Conservation (phyloP, 176 grass and related monocot species). For the Triticum turgidum region DNA sequence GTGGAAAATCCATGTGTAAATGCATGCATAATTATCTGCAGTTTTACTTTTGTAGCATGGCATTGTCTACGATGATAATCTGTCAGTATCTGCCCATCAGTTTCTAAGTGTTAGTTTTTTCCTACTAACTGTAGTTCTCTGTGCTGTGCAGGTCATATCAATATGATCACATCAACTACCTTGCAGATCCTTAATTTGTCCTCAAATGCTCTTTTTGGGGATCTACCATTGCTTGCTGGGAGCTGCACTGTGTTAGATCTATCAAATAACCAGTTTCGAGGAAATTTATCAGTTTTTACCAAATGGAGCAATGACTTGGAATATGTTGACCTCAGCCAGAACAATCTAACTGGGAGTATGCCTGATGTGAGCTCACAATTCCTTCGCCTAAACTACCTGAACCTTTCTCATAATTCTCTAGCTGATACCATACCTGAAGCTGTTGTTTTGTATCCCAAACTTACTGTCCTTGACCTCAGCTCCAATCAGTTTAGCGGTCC, state of each 20-base stretch:
- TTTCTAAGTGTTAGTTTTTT: not conserved
- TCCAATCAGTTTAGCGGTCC: slow-evolving; percentile 72
- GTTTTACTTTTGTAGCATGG: slow-evolving; percentile 10
- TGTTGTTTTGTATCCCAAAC: slow-evolving; percentile 77
- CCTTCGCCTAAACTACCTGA: slow-evolving; percentile 82
- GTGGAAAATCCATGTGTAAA: not conserved
- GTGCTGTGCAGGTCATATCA: slow-evolving; percentile 77
- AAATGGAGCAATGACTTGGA: slow-evolving; percentile 90
- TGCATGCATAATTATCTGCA: not conserved
- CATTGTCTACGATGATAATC: not conserved
- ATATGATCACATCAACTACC: slow-evolving; percentile 97
- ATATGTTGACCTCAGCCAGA: slow-evolving; percentile 86
- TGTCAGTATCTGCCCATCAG: not conserved
- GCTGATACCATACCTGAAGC: slow-evolving; percentile 59
- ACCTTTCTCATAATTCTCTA: slow-evolving; percentile 81
- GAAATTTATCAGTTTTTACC: slow-evolving; percentile 80
- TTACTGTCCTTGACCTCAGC: slow-evolving; percentile 82
- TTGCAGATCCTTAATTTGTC: slow-evolving; percentile 88
- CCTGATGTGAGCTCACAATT: slow-evolving; percentile 84
- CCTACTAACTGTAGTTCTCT: slow-evolving; percentile 25
- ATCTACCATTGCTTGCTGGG: slow-evolving; percentile 84
- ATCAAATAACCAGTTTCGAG: slow-evolving; percentile 88
- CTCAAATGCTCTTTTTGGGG: slow-evolving; percentile 83
- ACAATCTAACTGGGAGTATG: slow-evolving; percentile 71
- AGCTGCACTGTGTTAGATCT: slow-evolving; percentile 87